Evolutionary conservation across 2,329 filamentous ascomycete species (phyloP).

Genomic region (Ophiostoma sp.): DNA sequence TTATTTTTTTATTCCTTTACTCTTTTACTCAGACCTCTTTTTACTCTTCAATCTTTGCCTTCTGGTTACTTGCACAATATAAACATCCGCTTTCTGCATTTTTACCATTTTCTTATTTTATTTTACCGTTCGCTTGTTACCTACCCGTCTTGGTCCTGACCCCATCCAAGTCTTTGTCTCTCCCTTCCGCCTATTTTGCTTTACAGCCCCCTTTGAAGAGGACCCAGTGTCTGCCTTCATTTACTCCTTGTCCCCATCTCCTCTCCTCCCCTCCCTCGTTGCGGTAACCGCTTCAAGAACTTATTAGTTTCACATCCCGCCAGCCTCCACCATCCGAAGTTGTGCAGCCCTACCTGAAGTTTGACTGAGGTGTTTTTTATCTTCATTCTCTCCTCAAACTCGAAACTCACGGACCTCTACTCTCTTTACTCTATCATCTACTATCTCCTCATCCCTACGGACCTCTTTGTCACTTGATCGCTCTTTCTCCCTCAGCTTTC

Average conservation of each 20-base stretch:
- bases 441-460: background rate
- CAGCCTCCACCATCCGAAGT: constrained; percentile 6
- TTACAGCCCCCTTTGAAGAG: background rate
- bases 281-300: background rate
- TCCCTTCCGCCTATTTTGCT: constrained; percentile 1
- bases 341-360: background rate
- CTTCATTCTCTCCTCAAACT: background rate
- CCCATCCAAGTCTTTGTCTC: constrained; percentile 4
- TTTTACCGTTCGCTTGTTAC: background rate
- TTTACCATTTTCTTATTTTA: background rate
- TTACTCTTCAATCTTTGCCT: background rate
- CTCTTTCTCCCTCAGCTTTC: background rate
- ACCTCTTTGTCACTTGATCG: background rate
- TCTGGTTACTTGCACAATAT: background rate
- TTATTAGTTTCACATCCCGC: constrained; percentile 14
- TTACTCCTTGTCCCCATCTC: background rate
- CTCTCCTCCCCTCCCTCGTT: background rate
- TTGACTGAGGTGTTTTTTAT: background rate
- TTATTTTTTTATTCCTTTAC: background rate
- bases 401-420: background rate
- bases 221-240: constrained; percentile 1
- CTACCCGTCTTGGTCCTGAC: background rate
- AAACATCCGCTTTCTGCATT: background rate
- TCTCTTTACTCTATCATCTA: background rate
- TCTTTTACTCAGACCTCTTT: background rate